These are phyloP conservation scores for Fusarium zealandicum DNA, from an alignment of 2,329 filamentous ascomycete species.

Conservation along the genomic window DNA sequence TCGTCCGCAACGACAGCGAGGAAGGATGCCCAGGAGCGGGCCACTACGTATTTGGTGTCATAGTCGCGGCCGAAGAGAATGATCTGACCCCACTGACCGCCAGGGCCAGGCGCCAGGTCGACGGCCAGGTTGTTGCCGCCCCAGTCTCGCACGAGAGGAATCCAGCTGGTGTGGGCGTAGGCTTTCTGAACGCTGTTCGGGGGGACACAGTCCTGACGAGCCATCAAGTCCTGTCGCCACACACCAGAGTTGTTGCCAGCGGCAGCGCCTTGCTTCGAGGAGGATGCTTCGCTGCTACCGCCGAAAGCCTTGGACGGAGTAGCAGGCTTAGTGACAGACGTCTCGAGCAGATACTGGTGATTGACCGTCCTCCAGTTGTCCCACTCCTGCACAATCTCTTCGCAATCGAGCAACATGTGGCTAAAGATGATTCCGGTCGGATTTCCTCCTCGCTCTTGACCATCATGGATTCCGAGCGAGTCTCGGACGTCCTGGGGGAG, in stretches of 20 bases:
- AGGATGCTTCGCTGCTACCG: conserved; percentile 71
- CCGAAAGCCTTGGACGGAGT: conserved; percentile 76
- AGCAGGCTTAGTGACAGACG: conserved; percentile 63
- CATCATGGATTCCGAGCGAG: conserved; percentile 88
- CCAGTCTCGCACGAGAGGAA: conserved; percentile 95
- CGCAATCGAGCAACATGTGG: conserved; percentile 95
- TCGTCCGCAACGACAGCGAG: conserved; percentile 90
- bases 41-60: conserved; percentile 97
- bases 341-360: conserved; percentile 79
- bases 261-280: conserved; percentile 64
- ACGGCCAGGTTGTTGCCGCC: conserved; percentile 97
- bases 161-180: conserved; percentile 94
- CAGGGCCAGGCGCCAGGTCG: conserved; percentile 88
- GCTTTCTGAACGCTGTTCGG: conserved; percentile 86
- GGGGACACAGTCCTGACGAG: conserved; percentile 88
- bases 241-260: conserved; percentile 64
- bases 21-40: conserved; percentile 89
- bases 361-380: conserved; percentile 95
- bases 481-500: conserved; percentile 93
- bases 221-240: conserved; percentile 86
- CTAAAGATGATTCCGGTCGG: conserved; percentile 94
- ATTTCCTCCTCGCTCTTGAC: conserved; percentile 91
- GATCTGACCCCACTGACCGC: conserved; percentile 93
- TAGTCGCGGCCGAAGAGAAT: conserved; percentile 98
- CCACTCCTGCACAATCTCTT: conserved; percentile 98